Evolutionary conservation across 345 rosid species (phyloP), one percentile per base, ranked within the genome.

Genomic region (Salix dunnii): DNA sequence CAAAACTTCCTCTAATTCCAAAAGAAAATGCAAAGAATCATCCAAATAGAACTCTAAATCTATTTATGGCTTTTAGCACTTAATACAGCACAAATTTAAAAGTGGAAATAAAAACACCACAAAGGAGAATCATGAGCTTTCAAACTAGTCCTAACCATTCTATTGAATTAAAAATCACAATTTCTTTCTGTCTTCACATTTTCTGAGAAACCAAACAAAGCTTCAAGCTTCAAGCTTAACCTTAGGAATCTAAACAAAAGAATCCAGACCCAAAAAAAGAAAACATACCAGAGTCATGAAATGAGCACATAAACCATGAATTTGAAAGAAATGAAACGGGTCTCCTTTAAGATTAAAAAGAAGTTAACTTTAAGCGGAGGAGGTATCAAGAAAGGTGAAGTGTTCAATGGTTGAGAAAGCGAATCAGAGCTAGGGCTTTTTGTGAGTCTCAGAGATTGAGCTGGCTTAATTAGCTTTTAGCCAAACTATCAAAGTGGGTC

Each of bases 61-160:
- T 25, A 5, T 30, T 6, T 42, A 25, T 1, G 30, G 21, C 3
- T 25, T 14, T 68, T 38, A 68, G 5, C 67, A 72, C 49, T 23
- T 5, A 27, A 8, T 6, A 18, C 6, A 16, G 7, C 25, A 2
- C n/a, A 21, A 21, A 40, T 27, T 9, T 42, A 28, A 40, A 0
- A 61, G 5, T 25, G 3, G 23, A 6, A n/a, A 31, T 31, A 42
- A 16, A 20, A 40, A 23, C 20, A 40, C 7, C 23, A 68, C 68
- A 76, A 27, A 60, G 9, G 30, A 36, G 11, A 71, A 49, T 23
- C 35, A 8, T 30, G 28, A 76, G 55, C 67, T 40, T 73, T 55
- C 67, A 11, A 30, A 58, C 38, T 42, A 68, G 40, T 53, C 81
- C 74, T 36, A 60, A 78, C n/a, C 70, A 51, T 66, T 20, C n/a